Percentiles rank a stretch among this genome's conserved stretches.
Evolutionary conservation across 2,329 filamentous ascomycete genomes (phyloP).

Genomic region (Colletotrichum spaethianum): DNA sequence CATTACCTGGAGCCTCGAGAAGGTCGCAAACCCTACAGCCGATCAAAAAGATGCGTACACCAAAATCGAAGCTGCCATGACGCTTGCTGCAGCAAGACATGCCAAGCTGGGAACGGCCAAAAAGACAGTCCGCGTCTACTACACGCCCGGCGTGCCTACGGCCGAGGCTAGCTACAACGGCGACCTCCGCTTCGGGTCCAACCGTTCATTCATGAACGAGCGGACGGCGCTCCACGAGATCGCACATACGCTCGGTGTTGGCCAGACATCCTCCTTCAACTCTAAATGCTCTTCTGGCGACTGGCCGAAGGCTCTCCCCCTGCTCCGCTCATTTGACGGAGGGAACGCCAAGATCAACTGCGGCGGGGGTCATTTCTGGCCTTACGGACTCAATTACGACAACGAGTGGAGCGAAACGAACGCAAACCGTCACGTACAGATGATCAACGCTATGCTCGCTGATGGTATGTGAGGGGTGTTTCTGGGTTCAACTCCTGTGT

Average conservation of each 20-base stretch:
- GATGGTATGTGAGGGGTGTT: slow-evolving; percentile 50
- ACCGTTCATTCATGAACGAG: slow-evolving; percentile 63
- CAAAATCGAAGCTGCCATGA: slow-evolving; percentile 60
- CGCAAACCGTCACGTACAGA: slow-evolving; percentile 57
- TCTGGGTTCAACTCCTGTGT: not conserved
- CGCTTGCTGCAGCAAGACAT: slow-evolving; percentile 57
- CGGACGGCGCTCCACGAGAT: slow-evolving; percentile 65
- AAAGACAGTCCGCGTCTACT: slow-evolving; percentile 58
- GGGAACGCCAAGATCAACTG: slow-evolving; percentile 54
- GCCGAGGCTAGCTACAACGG: slow-evolving; percentile 63
- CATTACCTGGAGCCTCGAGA: slow-evolving; percentile 56
- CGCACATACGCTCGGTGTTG: slow-evolving; percentile 63
- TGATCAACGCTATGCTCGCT: slow-evolving; percentile 61
- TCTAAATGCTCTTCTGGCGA: slow-evolving; percentile 54
- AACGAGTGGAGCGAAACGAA: slow-evolving; percentile 62
- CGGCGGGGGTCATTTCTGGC: slow-evolving; percentile 58
- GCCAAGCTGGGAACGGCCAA: slow-evolving; percentile 50
- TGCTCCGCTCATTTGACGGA: slow-evolving; percentile 60
- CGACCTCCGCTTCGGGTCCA: slow-evolving; percentile 61
- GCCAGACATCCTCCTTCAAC: slow-evolving; percentile 58
- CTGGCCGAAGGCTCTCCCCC: slow-evolving; percentile 57
- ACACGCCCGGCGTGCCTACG: slow-evolving; percentile 60
- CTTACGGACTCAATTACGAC: slow-evolving; percentile 60
- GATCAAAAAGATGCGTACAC: slow-evolving; percentile 61
- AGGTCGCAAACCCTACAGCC: slow-evolving; percentile 54